phyloP scores from a whole-genome alignment of 768 basidiomycete genomes.

The Rhodotorula toruloides region DNA sequence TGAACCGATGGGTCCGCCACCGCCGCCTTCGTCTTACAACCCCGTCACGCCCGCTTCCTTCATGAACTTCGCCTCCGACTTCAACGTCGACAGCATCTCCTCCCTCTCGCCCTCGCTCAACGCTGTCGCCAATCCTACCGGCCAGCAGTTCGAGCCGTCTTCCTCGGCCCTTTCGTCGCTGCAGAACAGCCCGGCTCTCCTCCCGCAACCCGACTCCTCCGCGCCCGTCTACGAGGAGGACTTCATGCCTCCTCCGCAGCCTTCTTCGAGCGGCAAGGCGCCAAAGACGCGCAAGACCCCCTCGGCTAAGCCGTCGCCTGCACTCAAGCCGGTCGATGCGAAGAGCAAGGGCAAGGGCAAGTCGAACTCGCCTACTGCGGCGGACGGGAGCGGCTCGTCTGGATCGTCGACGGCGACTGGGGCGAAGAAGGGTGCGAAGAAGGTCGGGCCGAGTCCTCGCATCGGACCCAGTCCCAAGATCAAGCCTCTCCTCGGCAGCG shows the following conservation, averaged over 20 bases:
- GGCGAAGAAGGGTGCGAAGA: slow-evolving; percentile 1
- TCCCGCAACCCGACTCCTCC: slow-evolving; percentile 7
- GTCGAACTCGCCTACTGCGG: neutral
- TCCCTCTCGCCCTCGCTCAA: slow-evolving; percentile 20
- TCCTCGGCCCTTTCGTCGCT: slow-evolving; percentile 9
- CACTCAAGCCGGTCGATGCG: slow-evolving; percentile 17
- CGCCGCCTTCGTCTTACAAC: slow-evolving; percentile 15
- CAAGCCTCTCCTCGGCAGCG: slow-evolving; percentile 70
- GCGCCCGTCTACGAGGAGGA: neutral
- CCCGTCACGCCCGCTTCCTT: slow-evolving; percentile 89
- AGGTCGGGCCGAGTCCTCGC: slow-evolving; percentile 36
- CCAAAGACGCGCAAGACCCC: slow-evolving; percentile 5
- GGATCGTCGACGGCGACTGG: no score
- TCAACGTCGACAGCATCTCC: slow-evolving; percentile 18
- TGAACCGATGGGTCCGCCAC: slow-evolving; percentile 37
- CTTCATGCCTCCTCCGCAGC: neutral
- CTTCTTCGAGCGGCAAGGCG: slow-evolving; percentile 9
- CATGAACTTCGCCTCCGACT: slow-evolving; percentile 64
- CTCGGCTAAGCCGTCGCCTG: slow-evolving; percentile 15
- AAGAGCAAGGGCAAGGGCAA: slow-evolving; percentile 33
- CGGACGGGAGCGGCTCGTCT: neutral
- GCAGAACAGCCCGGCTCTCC: slow-evolving; percentile 21
- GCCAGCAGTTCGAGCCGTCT: neutral
- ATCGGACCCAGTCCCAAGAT: slow-evolving; percentile 55
- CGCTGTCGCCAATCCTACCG: neutral